These are phyloP conservation scores for Paratrimastix pyriformis DNA, from an alignment of 78 protist genomes.

Conservation along the genomic window DNA sequence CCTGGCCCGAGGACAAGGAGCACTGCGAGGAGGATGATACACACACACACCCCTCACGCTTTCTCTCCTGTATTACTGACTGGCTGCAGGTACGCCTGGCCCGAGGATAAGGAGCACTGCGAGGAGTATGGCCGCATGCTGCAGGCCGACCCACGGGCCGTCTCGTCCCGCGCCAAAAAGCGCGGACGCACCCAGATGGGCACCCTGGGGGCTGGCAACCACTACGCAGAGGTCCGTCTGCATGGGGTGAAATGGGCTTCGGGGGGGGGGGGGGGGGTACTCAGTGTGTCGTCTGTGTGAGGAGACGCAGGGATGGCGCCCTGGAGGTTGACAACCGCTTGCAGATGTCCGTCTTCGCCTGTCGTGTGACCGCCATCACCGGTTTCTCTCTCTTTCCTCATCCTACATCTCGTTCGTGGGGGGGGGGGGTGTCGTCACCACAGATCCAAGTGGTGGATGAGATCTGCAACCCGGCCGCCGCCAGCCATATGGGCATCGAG, in stretches of 20 bases:
- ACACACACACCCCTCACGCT: no score
- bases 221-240: slow-evolving; percentile 86
- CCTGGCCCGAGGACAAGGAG: slow-evolving; percentile 92
- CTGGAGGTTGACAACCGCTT: no score
- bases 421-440: not conserved
- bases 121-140: slow-evolving; percentile 86
- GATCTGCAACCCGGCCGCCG: slow-evolving; percentile 70
- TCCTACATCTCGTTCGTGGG: no score
- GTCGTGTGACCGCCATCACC: no score
- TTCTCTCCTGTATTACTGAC: no score
- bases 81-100: slow-evolving; percentile 84
- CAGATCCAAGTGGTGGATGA: slow-evolving; percentile 60
- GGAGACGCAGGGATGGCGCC: no score
- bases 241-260: no score
- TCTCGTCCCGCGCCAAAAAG: slow-evolving; percentile 71
- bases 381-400: no score
- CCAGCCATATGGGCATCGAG: slow-evolving; percentile 78
- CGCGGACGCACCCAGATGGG: slow-evolving; percentile 75
- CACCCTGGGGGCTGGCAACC: slow-evolving; percentile 82
- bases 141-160: slow-evolving; percentile 54
- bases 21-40: slow-evolving; percentile 85
- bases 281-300: no score
- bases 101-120: slow-evolving; percentile 90
- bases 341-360: no score
- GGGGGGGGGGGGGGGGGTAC: no score